Base-by-base conservation (phyloP, 805 yeast genomes). In the Ogataea polymorpha region DNA sequence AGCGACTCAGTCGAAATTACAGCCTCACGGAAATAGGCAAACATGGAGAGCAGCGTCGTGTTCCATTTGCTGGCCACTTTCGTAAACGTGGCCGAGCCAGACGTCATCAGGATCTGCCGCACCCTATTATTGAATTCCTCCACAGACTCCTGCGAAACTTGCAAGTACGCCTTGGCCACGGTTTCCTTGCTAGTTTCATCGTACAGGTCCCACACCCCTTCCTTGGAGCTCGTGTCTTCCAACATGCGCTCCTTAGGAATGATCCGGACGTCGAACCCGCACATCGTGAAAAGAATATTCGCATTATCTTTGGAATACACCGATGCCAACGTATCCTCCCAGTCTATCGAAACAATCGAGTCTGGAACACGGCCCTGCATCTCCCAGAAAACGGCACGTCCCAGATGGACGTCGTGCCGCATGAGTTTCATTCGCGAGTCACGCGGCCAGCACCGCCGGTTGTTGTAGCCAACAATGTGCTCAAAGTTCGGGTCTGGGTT, bases 61-160 rank as follows among this genome's bases (percentile, higher is more conserved):
- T 93, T 93, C 99, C 99, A 93, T 55, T 88, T 88, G 28, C 90
- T 82, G 2, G 96, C 96, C 43, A 90, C 84, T 59, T 89, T 93
- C 0, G 96, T 85, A 62, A 93, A 93, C 0, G 99, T 87, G 0
- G 96, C 82, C 0, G 96, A 86, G 0, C 99, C 99, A 0, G 97
- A 84, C 2, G 96, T 82, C 96, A 93, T 86, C 52, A 93, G 71
- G 36, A 93, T 80, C 55, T 91, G 96, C 23, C 96, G 74, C 28
- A 93, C 82, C 40, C 95, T 73, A 57, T 85, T 86, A 49, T 84
- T 80, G 67, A 93, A 93, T 33, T 75, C 75, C 20, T 80, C 85
- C 30, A 93, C 81, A 37, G 84, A 96, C 35, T 77, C 87, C 32
- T 79, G 80, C 0, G 95, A 75, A 0, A 93, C 98, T 53, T 86